Conservation (phyloP, 2,329 filamentous ascomycete genomes). For the Diaporthe capsici region DNA sequence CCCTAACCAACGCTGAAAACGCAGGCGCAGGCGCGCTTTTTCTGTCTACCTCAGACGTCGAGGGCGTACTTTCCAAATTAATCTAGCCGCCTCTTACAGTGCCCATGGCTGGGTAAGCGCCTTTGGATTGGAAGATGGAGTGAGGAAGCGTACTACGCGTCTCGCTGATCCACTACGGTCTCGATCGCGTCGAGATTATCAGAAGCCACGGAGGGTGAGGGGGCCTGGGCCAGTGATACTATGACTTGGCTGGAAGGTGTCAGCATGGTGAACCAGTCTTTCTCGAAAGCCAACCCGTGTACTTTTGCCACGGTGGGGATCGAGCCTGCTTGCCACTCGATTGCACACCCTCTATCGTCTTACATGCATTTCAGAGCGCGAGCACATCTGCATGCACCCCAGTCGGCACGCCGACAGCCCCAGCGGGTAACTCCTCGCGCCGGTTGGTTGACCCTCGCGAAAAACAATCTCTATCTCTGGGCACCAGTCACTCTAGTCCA, state of each 20-base stretch:
- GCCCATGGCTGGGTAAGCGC: background rate
- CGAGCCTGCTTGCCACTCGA: background rate
- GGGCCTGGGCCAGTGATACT: background rate
- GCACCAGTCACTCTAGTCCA: background rate
- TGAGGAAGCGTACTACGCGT: background rate
- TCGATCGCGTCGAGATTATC: background rate
- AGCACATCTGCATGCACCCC: slow-evolving; percentile 3
- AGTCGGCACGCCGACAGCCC: background rate
- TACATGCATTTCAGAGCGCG: background rate
- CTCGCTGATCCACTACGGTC: background rate
- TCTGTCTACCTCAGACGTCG: background rate
- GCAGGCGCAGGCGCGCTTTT: background rate
- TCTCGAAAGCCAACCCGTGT: background rate
- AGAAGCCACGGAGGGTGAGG: background rate
- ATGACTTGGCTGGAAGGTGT: background rate
- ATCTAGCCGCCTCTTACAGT: background rate
- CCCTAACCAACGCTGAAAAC: background rate
- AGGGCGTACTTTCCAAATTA: too few species aligned
- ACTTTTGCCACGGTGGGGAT: background rate
- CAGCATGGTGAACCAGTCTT: background rate
- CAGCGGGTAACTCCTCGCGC: slow-evolving; percentile 14
- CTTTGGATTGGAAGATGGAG: fast-evolving
- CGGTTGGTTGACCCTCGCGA: slow-evolving; percentile 1
- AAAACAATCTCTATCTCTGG: slow-evolving; percentile 11
- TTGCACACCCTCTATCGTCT: background rate